Conservation (phyloP, 2,329 filamentous ascomycete species). For the Tolypocladium album region DNA sequence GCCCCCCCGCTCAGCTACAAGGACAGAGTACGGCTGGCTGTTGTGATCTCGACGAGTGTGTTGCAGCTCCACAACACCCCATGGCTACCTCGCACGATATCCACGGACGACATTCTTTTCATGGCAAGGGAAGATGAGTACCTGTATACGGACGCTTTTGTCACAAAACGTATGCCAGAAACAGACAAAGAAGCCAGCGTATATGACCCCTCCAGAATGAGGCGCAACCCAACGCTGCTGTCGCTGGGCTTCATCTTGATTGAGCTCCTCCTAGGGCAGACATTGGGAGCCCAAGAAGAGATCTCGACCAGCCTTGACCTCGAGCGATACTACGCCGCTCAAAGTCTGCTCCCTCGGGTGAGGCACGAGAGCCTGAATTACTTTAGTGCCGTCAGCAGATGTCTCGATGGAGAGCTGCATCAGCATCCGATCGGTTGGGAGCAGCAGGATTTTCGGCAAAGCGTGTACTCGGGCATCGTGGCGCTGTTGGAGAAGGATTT, state of each 20-base stretch:
- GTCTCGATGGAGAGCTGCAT: conserved; percentile 6
- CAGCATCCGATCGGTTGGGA: neutral
- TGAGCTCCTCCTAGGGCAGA: conserved; percentile 7
- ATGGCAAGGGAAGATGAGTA: neutral
- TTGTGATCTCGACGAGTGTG: conserved; percentile 9
- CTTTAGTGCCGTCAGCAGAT: conserved; percentile 7
- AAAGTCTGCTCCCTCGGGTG: neutral
- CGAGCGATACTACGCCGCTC: conserved; percentile 1
- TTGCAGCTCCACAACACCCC: conserved; percentile 11
- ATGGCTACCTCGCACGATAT: conserved; percentile 8
- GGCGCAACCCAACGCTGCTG: conserved; percentile 3
- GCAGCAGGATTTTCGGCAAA: conserved; percentile 4
- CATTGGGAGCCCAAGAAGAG: neutral
- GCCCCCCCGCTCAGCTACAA: neutral
- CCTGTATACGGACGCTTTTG: neutral
- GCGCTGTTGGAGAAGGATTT: conserved; percentile 6
- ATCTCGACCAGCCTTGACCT: neutral
- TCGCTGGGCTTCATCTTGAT: conserved; percentile 10
- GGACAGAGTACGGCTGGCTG: conserved; percentile 8
- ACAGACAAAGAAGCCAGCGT: neutral
- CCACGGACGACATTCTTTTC: neutral
- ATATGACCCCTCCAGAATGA: neutral
- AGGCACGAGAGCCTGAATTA: conserved; percentile 7
- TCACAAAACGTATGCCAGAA: neutral
- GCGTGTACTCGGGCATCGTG: conserved; percentile 5